Conservation (phyloP, 1,139 yeast genomes). For the Yamadazyma atlantica region DNA sequence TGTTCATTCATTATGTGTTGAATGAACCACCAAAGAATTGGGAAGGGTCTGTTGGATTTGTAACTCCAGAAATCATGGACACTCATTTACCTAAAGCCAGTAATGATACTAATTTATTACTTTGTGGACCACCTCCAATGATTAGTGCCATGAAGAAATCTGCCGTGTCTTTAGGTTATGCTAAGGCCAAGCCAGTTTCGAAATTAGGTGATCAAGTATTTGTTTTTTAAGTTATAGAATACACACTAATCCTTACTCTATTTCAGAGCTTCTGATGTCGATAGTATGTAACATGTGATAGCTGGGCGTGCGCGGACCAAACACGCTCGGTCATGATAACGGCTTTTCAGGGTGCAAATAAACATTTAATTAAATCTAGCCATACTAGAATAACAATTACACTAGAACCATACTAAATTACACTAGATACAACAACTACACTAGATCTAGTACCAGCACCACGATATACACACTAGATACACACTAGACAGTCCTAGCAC, state of each 20-base stretch:
- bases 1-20: constrained; percentile 75
- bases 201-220: constrained; percentile 93
- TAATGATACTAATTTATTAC: constrained; percentile 67
- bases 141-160: constrained; percentile 84
- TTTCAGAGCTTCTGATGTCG: too few relatives aligned
- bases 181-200: constrained; percentile 87
- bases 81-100: constrained; percentile 59
- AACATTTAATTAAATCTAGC: neutral
- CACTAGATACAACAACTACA: neutral
- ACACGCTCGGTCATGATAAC: neutral
- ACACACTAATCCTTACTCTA: neutral
- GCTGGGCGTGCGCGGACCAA: too few relatives aligned
- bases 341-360: neutral
- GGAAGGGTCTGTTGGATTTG: constrained; percentile 60
- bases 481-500: too few relatives aligned
- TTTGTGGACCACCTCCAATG: constrained; percentile 92
- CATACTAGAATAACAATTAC: too few relatives aligned
- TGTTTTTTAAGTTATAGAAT: constrained; percentile 17
- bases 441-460: too few relatives aligned
- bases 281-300: too few relatives aligned
- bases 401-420: neutral
- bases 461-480: too few relatives aligned
- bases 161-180: constrained; percentile 73
- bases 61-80: constrained; percentile 66
- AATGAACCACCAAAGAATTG: constrained; percentile 59